Conservation (phyloP, 106 monocot species). For the Dendrobium chrysotoxum region DNA sequence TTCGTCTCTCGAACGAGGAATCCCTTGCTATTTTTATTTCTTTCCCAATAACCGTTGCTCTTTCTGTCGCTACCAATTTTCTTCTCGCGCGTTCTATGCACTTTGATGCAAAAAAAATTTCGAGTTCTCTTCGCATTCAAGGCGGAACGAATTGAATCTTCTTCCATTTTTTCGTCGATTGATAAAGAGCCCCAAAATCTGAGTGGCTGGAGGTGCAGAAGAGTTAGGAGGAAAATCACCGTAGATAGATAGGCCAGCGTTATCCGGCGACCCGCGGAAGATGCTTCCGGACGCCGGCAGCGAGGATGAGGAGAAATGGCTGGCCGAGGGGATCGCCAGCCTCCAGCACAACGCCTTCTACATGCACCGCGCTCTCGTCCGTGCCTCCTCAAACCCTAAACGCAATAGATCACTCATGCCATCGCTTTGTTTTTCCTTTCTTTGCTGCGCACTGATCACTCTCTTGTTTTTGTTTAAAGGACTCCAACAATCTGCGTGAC, state of each 20-base stretch:
- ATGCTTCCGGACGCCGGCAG: slow-evolving; percentile 47
- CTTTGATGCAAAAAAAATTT: neutral
- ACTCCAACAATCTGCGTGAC: slow-evolving; percentile 82
- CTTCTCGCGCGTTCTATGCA: neutral
- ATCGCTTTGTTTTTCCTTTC: neutral
- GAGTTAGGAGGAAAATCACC: neutral
- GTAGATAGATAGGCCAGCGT: neutral
- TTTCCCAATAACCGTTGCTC: neutral
- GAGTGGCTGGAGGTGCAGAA: neutral
- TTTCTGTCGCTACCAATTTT: neutral
- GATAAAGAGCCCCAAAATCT: neutral
- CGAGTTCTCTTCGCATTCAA: neutral
- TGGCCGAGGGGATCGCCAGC: slow-evolving; percentile 95
- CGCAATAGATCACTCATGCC: neutral
- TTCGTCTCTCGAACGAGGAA: neutral
- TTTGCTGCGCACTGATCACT: neutral
- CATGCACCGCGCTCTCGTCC: slow-evolving; percentile 91
- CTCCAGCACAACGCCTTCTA: slow-evolving; percentile 97
- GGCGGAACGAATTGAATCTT: neutral
- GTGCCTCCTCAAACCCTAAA: slow-evolving; percentile 10
- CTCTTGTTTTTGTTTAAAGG: slow-evolving; percentile 29
- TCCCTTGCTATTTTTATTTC: no score
- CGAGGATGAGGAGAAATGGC: slow-evolving; percentile 98
- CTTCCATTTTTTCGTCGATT: neutral
- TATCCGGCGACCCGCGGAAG: slow-evolving; percentile 5